phyloP scores from a whole-genome alignment of 306 rosid genomes.

The Bauhinia variegata region DNA sequence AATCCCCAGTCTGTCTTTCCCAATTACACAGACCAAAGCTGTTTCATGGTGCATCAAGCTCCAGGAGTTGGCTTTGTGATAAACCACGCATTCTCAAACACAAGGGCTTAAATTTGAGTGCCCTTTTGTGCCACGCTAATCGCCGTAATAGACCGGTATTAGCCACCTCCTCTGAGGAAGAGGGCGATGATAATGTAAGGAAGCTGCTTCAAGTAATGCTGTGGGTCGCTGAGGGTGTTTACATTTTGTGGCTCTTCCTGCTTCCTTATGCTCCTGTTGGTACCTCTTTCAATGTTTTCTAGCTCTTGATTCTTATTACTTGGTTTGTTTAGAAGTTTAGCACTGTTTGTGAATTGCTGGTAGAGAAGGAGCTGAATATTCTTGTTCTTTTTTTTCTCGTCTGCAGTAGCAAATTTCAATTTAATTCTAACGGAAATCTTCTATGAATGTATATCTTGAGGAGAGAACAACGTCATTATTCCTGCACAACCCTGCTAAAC shows the following conservation, averaged over 20 bases:
- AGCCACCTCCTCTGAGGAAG: slow-evolving; percentile 31
- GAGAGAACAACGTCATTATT: no score
- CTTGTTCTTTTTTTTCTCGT: no score
- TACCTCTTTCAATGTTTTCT: slow-evolving; percentile 2
- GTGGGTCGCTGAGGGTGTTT: slow-evolving; percentile 71
- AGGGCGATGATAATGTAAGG: slow-evolving; percentile 34
- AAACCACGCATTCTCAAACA: slow-evolving; percentile 17
- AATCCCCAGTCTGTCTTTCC: slow-evolving; percentile 32
- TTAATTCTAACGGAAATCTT: no score
- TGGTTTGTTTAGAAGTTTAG: not conserved
- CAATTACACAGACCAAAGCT: slow-evolving; percentile 30
- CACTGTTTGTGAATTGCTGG: not conserved
- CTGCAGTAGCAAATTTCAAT: no score
- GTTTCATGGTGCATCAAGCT: not conserved
- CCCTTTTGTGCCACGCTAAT: slow-evolving; percentile 41
- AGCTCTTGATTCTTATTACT: not conserved
- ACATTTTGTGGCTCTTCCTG: slow-evolving; percentile 80
- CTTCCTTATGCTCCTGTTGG: slow-evolving; percentile 85
- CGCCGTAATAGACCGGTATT: slow-evolving; percentile 49
- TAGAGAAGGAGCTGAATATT: not conserved
- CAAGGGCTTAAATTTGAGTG: slow-evolving; percentile 18
- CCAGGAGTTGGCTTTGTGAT: slow-evolving; percentile 1
- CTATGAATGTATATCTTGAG: no score
- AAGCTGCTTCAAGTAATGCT: slow-evolving; percentile 48
- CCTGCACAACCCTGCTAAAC: no score